Evolutionary conservation across 805 yeast species (phyloP).

Genomic region (Pichia nanzhaoensis): DNA sequence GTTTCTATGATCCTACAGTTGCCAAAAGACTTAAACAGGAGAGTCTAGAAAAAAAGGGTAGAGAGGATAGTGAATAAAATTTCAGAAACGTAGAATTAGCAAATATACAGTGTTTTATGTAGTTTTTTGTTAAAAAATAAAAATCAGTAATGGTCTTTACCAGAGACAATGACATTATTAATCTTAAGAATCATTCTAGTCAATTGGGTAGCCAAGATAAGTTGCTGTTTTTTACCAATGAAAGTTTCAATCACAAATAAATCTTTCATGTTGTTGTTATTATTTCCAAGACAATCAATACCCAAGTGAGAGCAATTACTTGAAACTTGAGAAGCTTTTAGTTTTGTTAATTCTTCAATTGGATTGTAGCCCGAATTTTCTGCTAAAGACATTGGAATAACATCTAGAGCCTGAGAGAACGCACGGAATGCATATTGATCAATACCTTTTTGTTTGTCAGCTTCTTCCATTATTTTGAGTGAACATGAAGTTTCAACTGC

Average conservation of each 20-base stretch:
- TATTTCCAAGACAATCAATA: slow-evolving; percentile 88
- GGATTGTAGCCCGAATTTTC: slow-evolving; percentile 96
- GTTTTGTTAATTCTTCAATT: slow-evolving; percentile 76
- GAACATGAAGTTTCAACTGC: slow-evolving; percentile 96
- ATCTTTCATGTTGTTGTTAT: slow-evolving; percentile 88
- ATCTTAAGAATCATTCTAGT: slow-evolving; percentile 97
- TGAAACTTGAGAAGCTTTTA: slow-evolving; percentile 79
- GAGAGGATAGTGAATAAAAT: neutral
- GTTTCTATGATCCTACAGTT: slow-evolving; percentile 18
- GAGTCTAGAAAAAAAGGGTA: slow-evolving; percentile 5
- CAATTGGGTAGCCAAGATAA: slow-evolving; percentile 90
- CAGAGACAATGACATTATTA: slow-evolving; percentile 83
- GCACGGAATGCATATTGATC: slow-evolving; percentile 98
- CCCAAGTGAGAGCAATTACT: slow-evolving; percentile 71
- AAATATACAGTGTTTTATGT: slow-evolving; percentile 2
- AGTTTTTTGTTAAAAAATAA: neutral
- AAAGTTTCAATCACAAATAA: slow-evolving; percentile 93
- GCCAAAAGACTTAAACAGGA: slow-evolving; percentile 13
- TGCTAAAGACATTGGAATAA: slow-evolving; percentile 89
- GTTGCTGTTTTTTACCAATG: slow-evolving; percentile 95
- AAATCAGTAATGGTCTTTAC: slow-evolving; percentile 26
- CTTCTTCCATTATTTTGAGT: slow-evolving; percentile 81
- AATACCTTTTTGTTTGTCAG: slow-evolving; percentile 88
- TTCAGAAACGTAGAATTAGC: neutral
- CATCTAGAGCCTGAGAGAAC: slow-evolving; percentile 84